Base-by-base conservation (phyloP, 768 basidiomycete species). In the Amanita fuliginea region DNA sequence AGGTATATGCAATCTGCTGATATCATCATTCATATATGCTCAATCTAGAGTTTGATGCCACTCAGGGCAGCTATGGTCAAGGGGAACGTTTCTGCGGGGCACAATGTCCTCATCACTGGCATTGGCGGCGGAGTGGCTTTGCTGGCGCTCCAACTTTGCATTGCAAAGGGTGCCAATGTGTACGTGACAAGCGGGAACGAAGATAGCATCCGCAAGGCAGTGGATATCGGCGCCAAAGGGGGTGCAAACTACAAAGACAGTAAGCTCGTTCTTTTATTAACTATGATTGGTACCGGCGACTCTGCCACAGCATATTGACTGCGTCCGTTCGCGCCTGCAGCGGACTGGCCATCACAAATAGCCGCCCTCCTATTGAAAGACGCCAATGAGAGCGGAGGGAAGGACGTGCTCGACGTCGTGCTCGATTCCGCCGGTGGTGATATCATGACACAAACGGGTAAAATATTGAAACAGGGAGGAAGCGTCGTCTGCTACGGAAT, bases 111-210 rank as follows among this genome's bases (percentile, higher is more conserved):
- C 40, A 82, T 93, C 51, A 87, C 86, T 0, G 87, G 87, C 14
- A 78, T 86, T 39, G 87, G 88, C 19, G 89, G 89, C 16, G 89
- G 90, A 10, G 90, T 93, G 34, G 90, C 90, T 0, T 69, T 92
- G 24, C 56, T 78, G 35, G 81, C 84, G 0, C 64, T 91, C 52
- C 88, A 93, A 61, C 63, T 91, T 7, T 85, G 80, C 59, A 57
- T 89, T 3, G 87, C 85, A 0, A 74, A 73, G 47, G 85, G 89
- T 24, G 83, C 86, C 1, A 75, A 75, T 30, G 86, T 91, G n/a
- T 92, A 81, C 61, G 86, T 91, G 19, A 86, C 90, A 3, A 87
- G 84, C 53, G 76, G 85, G 7, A 78, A 63, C 40, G 67, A 72
- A 22, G 76, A 78, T 7, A 92, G 92, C 68, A 79, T 93, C 42